These are phyloP conservation scores for Aspergillus viridinutans DNA, from an alignment of 2,329 filamentous ascomycete species.

Conservation along the genomic window DNA sequence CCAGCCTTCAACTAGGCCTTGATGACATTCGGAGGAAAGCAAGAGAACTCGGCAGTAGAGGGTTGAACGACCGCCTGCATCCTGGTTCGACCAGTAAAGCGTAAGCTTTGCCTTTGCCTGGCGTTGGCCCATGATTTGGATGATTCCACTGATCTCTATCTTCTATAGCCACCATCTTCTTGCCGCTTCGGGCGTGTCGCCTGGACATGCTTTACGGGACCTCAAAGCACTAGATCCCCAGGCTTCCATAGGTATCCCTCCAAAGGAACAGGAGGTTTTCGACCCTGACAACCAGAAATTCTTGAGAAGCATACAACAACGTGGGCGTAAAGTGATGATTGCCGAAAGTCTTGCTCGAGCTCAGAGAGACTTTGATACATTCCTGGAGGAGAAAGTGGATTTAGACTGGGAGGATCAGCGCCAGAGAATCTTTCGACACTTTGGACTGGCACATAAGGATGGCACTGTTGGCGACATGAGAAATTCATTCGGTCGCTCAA, in stretches of 20 bases:
- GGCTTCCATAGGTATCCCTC: slow-evolving; percentile 45
- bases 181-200: slow-evolving; percentile 87
- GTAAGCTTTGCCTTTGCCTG: slow-evolving; percentile 34
- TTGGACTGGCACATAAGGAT: slow-evolving; percentile 67
- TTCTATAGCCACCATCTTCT: slow-evolving; percentile 75
- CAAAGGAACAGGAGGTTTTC: slow-evolving; percentile 38
- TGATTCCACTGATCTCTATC: slow-evolving; percentile 2
- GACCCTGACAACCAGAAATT: slow-evolving; percentile 64
- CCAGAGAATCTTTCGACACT: slow-evolving; percentile 91
- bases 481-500: slow-evolving; percentile 50
- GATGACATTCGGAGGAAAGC: slow-evolving; percentile 76
- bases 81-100: slow-evolving; percentile 49
- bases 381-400: slow-evolving; percentile 89
- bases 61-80: slow-evolving; percentile 43
- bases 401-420: slow-evolving; percentile 95
- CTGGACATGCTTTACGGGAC: slow-evolving; percentile 78
- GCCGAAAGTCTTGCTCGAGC: slow-evolving; percentile 86
- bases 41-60: slow-evolving; percentile 70
- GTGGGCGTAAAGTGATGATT: slow-evolving; percentile 88
- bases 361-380: slow-evolving; percentile 85
- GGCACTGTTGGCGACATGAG: slow-evolving; percentile 36
- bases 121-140: not conserved
- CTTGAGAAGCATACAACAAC: slow-evolving; percentile 78
- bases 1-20: slow-evolving; percentile 83
- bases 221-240: slow-evolving; percentile 75